Evolutionary conservation across 495 filamentous ascomycete species (phyloP), one percentile per base, ranked within the genome.

Genomic region (Podospora pseudocomata): DNA sequence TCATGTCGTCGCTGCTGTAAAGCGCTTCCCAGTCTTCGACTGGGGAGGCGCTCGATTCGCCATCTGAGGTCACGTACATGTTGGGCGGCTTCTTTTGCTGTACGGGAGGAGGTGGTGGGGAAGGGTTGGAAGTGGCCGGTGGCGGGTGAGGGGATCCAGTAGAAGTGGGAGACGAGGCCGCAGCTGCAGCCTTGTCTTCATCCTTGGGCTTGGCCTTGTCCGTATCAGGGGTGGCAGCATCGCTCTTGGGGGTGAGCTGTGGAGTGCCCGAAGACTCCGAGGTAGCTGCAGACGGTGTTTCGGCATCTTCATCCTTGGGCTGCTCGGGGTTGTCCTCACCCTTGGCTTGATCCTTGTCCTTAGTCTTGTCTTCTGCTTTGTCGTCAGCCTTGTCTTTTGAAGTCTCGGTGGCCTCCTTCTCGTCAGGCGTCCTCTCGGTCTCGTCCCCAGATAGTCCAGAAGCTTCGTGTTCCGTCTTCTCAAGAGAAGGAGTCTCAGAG

Each of bases 1-100:
- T 75, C 78, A 84, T 82, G 71, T 85, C 82, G 70, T 85, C 82
- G 64, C 77, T 80, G 60, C 78, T 80, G 70, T 85, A 85, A 28
- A 84, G 77, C 60, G 76, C 73, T 60, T 85, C 82, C 82, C 82
- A 85, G 54, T 85, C 82, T n/a, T 79, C 76, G 19, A 84, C 73
- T 4, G 82, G 82, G 13, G 81, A 82, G 19, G 82, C 82, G 11
- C 80, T 82, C 0, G 81, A 81, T 56, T 85, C 82, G 64, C 78
- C 75, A n/a, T 82, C 80, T 1, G 80, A 80, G 4, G 71, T 78
- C 56, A 73, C 71, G 64, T 75, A 75, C 70, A 74, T 71, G 67
- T 77, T 75, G 27, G 70, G 65, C 0, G 67, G 15, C 63, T 74
- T 76, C 62, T 71, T 73, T 27, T 63, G 44, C 23, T 49, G 63